Percentiles rank a stretch among this genome's conserved stretches.
These are phyloP conservation scores for Cordyceps militaris DNA, from an alignment of 2,329 filamentous ascomycete genomes.

Conservation along the genomic window DNA sequence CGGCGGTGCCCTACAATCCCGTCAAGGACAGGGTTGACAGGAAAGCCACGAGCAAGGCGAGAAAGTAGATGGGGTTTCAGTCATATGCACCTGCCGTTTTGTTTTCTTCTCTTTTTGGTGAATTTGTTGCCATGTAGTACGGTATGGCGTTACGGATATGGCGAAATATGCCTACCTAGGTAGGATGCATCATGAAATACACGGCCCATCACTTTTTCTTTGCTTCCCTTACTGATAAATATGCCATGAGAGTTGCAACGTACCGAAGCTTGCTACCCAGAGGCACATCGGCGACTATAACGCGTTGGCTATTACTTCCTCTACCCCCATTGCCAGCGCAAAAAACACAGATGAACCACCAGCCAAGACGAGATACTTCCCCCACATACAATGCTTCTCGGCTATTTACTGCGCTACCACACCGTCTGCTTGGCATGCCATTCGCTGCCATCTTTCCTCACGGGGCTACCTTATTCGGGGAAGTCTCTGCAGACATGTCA, in stretches of 20 bases:
- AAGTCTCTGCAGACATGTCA: constrained; percentile 25
- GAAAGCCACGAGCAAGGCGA: constrained; percentile 26
- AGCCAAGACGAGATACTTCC: neutral
- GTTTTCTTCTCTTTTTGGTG: neutral
- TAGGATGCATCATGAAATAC: neutral
- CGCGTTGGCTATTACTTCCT: too few relatives aligned
- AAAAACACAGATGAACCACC: too few relatives aligned
- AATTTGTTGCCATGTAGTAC: neutral
- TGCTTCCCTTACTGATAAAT: too few relatives aligned
- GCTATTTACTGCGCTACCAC: neutral
- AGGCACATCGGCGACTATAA: too few relatives aligned
- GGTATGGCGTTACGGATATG: neutral
- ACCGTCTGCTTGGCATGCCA: neutral
- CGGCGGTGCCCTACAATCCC: constrained; percentile 43
- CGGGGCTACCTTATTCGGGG: constrained; percentile 20
- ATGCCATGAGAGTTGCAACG: too few relatives aligned
- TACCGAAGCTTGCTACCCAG: too few relatives aligned
- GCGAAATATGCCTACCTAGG: neutral
- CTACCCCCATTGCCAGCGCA: too few relatives aligned
- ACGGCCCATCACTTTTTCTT: neutral
- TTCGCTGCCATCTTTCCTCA: neutral
- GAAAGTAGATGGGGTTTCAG: constrained; percentile 18
- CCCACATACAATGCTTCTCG: neutral
- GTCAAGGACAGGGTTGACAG: constrained; percentile 39
- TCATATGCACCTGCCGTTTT: neutral